Evolutionary conservation across 1,284 basidiomycete genomes (phyloP).

Genomic region (Spongiforma sp.): DNA sequence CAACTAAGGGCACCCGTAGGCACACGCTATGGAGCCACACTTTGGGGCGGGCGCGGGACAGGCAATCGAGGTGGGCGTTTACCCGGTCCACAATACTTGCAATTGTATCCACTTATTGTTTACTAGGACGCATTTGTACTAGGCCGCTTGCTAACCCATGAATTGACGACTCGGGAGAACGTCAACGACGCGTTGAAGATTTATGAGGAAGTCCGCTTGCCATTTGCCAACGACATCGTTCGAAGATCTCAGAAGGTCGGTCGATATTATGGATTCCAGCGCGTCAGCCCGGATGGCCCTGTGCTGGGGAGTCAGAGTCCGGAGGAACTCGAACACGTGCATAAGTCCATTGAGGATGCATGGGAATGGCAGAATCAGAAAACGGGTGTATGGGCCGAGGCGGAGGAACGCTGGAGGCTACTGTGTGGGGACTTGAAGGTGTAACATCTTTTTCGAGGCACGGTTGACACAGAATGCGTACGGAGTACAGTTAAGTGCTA

Average conservation of each 20-base stretch:
- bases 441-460: too few relatives aligned
- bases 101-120: not conserved
- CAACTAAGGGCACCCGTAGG: too few relatives aligned
- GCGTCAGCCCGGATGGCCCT: too few relatives aligned
- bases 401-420: too few relatives aligned
- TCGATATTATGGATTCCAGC: constrained; percentile 8
- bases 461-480: too few relatives aligned
- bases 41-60: constrained; percentile 39
- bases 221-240: constrained; percentile 26
- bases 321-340: too few relatives aligned
- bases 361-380: too few relatives aligned
- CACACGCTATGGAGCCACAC: constrained; percentile 39
- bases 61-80: constrained; percentile 34
- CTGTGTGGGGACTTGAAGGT: too few relatives aligned
- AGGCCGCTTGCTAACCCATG: constrained; percentile 38
- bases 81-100: too few relatives aligned
- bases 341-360: too few relatives aligned
- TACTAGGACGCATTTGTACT: constrained; percentile 43
- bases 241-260: constrained; percentile 8
- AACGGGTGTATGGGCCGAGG: too few relatives aligned
- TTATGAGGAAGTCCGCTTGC: constrained; percentile 40
- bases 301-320: not conserved
- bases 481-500: too few relatives aligned
- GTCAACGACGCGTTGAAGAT: constrained; percentile 30
- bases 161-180: constrained; percentile 23